Conservation (phyloP, 1,139 yeast genomes). For the Lodderomyces margitis region DNA sequence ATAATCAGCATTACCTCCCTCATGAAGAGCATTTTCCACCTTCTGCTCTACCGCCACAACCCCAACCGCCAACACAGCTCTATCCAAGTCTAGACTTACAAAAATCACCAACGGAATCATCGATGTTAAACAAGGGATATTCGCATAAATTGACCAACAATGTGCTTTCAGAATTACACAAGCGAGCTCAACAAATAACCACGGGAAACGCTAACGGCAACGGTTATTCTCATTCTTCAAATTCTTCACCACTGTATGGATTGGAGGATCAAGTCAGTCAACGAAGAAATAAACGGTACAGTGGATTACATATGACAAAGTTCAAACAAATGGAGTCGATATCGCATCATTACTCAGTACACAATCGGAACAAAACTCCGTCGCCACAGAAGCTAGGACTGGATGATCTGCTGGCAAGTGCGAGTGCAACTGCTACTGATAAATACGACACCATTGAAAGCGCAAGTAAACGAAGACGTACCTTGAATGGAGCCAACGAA, state of each 20-base stretch:
- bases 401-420: background rate
- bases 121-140: conserved; percentile 42
- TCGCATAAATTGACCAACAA: conserved; percentile 40
- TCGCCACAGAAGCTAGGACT: conserved; percentile 11
- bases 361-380: conserved; percentile 9
- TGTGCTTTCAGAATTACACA: conserved; percentile 41
- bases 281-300: conserved; percentile 28
- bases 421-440: background rate
- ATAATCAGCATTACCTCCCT: background rate
- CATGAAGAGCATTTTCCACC: background rate
- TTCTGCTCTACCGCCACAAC: conserved; percentile 3
- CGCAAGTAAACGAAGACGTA: conserved; percentile 32
- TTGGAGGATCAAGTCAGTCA: conserved; percentile 4
- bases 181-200: conserved; percentile 32
- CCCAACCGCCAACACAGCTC: conserved; percentile 7
- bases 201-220: conserved; percentile 12
- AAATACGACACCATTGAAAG: conserved; percentile 14
- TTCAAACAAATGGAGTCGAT: conserved; percentile 45
- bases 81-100: conserved; percentile 19
- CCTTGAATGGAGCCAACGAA: conserved; percentile 35
- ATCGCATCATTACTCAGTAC: conserved; percentile 38
- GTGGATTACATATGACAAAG: conserved; percentile 33
- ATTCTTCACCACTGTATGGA: conserved; percentile 10
- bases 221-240: background rate
- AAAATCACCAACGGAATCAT: conserved; percentile 12